Base-by-base conservation (phyloP, 78 protist species). In the Emiliania huxleyi region DNA sequence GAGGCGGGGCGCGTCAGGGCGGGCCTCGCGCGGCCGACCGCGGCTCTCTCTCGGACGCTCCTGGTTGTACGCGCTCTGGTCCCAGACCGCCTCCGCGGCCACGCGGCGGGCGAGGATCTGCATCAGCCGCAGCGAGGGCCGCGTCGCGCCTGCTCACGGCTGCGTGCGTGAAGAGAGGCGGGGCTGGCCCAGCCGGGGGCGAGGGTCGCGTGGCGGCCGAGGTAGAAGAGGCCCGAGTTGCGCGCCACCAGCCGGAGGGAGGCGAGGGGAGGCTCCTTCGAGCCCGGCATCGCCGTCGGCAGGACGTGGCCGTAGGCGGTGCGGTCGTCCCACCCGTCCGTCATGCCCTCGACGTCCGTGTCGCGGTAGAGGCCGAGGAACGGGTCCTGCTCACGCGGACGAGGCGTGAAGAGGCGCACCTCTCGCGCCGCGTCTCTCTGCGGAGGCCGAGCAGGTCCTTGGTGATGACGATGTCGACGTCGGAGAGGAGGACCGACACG, bases 151-250 rank as follows among this genome's bases (percentile, higher is more conserved):
- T n/a, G n/a, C n/a, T n/a, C n/a, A n/a, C n/a, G n/a, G n/a, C n/a
- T n/a, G n/a, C n/a, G n/a, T n/a, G n/a, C n/a, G n/a, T n/a, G n/a
- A n/a, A n/a, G n/a, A n/a, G n/a, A n/a, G n/a, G n/a, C n/a, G n/a
- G n/a, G n/a, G n/a, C n/a, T n/a, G n/a, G n/a, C n/a, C n/a, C n/a
- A n/a, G n/a, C n/a, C n/a, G n/a, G n/a, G n/a, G n/a, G n/a, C n/a
- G n/a, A n/a, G n/a, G n/a, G n/a, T n/a, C n/a, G n/a, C n/a, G n/a
- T n/a, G n/a, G n/a, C n/a, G n/a, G n/a, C n/a, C 11, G 5, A 81
- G 55, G 89, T 44, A 81, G 55, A 81, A 81, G 56, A 81, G 89
- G 35, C 89, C 89, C 89, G 89, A 81, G 55, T 81, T 81, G 38
- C 89, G 46, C 89, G 89, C 89, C 56, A 44, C 52, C 11, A 81